These are phyloP conservation scores for Backusella parvicylindrica DNA, from an alignment of 192 early-diverging fungal species.

Conservation along the genomic window DNA sequence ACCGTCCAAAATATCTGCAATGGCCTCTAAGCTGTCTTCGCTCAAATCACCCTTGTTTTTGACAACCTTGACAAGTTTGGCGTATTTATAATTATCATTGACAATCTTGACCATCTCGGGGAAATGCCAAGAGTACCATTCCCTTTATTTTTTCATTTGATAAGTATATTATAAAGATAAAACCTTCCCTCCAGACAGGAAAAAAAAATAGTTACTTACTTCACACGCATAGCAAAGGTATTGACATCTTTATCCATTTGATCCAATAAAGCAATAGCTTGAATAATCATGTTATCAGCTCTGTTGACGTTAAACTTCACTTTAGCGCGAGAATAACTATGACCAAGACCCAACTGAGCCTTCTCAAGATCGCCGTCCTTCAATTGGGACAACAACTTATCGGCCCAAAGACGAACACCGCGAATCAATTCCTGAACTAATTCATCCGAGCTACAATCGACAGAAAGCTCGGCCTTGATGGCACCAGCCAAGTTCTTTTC, in stretches of 20 bases:
- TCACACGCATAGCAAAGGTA: conserved; percentile 93
- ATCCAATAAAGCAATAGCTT: conserved; percentile 91
- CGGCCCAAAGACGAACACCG: conserved; percentile 88
- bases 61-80: conserved; percentile 85
- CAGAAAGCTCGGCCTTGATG: conserved; percentile 72
- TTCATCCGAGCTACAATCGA: conserved; percentile 79
- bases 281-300: conserved; percentile 95
- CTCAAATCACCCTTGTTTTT: conserved; percentile 88
- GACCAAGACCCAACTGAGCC: conserved; percentile 96
- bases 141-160: conserved; percentile 50
- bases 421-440: conserved; percentile 87
- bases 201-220: conserved; percentile 32
- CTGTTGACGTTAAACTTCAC: conserved; percentile 99
- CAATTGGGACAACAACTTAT: conserved; percentile 83
- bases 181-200: no score
- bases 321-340: conserved; percentile 97
- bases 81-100: conserved; percentile 88
- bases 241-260: conserved; percentile 99
- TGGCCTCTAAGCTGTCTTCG: conserved; percentile 68
- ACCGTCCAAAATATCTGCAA: conserved; percentile 73
- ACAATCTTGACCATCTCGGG: conserved; percentile 97
- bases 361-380: conserved; percentile 90
- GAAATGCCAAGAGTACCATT: conserved; percentile 99
- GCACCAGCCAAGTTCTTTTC: conserved; percentile 80
- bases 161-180: no score